phyloP scores from a whole-genome alignment of 116 monocot genomes.

The Iris pallida region DNA sequence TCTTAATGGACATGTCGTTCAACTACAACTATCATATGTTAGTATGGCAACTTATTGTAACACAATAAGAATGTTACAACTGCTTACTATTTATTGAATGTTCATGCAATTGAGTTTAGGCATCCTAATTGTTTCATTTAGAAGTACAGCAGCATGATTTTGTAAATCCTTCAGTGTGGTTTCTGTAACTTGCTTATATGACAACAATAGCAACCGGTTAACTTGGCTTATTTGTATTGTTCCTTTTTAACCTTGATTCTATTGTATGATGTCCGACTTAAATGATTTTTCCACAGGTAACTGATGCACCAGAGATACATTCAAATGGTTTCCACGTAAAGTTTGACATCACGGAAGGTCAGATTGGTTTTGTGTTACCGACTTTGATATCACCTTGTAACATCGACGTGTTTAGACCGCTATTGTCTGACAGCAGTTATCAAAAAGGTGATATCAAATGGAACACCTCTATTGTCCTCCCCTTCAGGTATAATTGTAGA shows the following conservation, averaged over 20 bases:
- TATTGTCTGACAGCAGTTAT: conserved; percentile 40
- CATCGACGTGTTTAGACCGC: conserved; percentile 26
- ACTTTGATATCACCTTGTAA: conserved; percentile 69
- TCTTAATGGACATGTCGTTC: conserved; percentile 1
- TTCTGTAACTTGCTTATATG: too few species aligned
- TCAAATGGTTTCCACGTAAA: conserved; percentile 99
- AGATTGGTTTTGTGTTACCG: conserved; percentile 97
- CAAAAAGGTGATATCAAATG: conserved; percentile 24
- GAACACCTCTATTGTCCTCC: conserved; percentile 92
- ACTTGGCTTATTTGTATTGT: not conserved
- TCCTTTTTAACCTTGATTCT: not conserved
- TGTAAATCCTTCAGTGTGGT: too few species aligned
- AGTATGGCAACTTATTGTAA: not conserved
- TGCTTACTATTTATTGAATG: not conserved
- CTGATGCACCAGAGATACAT: conserved; percentile 98
- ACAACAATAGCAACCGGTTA: not conserved
- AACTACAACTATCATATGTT: not conserved
- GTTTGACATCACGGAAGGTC: conserved; percentile 89
- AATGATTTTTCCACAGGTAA: conserved; percentile 48
- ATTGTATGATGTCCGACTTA: not conserved
- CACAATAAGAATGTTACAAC: not conserved
- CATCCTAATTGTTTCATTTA: too few species aligned
- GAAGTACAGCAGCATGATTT: too few species aligned
- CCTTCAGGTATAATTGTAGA: conserved; percentile 59
- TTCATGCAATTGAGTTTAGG: too few species aligned